phyloP scores from a whole-genome alignment of 306 rosid genomes.

The Ormosia semicastrata region DNA sequence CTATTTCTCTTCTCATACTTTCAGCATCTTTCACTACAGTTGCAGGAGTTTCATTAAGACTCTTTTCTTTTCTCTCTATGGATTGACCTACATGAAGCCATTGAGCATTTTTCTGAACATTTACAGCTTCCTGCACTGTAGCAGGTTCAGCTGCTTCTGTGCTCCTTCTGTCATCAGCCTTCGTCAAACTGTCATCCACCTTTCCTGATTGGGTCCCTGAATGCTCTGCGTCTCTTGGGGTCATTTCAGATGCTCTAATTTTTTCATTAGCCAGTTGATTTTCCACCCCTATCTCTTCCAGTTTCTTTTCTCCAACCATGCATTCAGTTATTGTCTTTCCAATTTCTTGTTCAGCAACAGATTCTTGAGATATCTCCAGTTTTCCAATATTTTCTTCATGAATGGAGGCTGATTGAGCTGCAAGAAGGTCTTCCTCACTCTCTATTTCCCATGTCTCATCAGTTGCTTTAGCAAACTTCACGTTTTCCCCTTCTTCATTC shows the following conservation, averaged over 20 bases:
- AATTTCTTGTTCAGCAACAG: conserved; percentile 34
- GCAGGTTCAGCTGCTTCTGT: conserved; percentile 37
- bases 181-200: conserved; percentile 36
- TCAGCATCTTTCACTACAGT: conserved; percentile 50
- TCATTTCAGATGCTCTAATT: conserved; percentile 7
- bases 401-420: conserved; percentile 26
- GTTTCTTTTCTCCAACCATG: conserved; percentile 26
- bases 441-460: conserved; percentile 29
- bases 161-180: conserved; percentile 37
- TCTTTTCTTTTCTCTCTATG: conserved; percentile 44
- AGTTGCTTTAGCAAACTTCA: conserved; percentile 24
- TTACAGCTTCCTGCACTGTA: conserved; percentile 32
- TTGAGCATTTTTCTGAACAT: conserved; percentile 38
- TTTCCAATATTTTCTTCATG: conserved; percentile 36
- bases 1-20: conserved; percentile 46
- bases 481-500: conserved; percentile 20
- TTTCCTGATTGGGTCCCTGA: conserved; percentile 19
- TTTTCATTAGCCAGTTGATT: conserved; percentile 16
- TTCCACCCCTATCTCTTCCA: conserved; percentile 37
- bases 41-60: conserved; percentile 19
- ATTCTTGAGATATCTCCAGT: conserved; percentile 32
- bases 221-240: conserved; percentile 28
- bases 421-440: conserved; percentile 25
- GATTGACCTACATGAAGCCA: conserved; percentile 41
- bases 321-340: conserved; percentile 25